Conservation (phyloP, 2,329 filamentous ascomycete species). For the Claviceps humidiphila region DNA sequence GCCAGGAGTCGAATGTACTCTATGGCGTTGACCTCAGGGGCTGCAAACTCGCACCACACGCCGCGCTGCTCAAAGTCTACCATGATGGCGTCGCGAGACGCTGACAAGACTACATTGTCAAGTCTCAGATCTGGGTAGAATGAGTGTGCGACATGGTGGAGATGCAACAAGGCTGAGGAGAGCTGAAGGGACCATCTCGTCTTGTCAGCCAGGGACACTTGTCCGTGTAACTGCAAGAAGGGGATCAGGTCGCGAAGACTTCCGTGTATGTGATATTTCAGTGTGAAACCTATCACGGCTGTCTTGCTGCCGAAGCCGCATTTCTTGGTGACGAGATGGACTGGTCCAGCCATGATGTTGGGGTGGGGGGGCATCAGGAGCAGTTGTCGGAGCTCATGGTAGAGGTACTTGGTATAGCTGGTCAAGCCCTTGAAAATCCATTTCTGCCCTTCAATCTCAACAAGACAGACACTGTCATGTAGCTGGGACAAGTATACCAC, state of each 20-base stretch:
- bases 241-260: conserved; percentile 43
- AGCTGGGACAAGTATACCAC: conserved; percentile 39
- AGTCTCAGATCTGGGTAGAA: conserved; percentile 48
- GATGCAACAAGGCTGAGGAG: conserved; percentile 35
- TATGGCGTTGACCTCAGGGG: conserved; percentile 46
- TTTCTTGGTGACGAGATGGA: conserved; percentile 41
- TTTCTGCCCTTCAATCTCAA: conserved; percentile 26
- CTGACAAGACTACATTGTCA: conserved; percentile 44
- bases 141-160: conserved; percentile 28
- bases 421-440: conserved; percentile 47
- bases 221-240: conserved; percentile 31
- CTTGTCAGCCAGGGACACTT: conserved; percentile 29
- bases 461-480: conserved; percentile 46
- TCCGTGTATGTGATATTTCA: conserved; percentile 40
- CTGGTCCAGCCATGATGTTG: conserved; percentile 38
- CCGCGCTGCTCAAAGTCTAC: conserved; percentile 51
- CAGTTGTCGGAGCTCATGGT: conserved; percentile 45
- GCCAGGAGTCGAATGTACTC: conserved; percentile 45
- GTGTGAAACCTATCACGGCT: conserved; percentile 42
- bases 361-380: conserved; percentile 37
- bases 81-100: conserved; percentile 34
- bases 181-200: conserved; percentile 42
- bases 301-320: conserved; percentile 42
- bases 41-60: conserved; percentile 48
- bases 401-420: conserved; percentile 45